phyloP scores from a whole-genome alignment of 2,329 filamentous ascomycete species.

The Diaporthe sp. region DNA sequence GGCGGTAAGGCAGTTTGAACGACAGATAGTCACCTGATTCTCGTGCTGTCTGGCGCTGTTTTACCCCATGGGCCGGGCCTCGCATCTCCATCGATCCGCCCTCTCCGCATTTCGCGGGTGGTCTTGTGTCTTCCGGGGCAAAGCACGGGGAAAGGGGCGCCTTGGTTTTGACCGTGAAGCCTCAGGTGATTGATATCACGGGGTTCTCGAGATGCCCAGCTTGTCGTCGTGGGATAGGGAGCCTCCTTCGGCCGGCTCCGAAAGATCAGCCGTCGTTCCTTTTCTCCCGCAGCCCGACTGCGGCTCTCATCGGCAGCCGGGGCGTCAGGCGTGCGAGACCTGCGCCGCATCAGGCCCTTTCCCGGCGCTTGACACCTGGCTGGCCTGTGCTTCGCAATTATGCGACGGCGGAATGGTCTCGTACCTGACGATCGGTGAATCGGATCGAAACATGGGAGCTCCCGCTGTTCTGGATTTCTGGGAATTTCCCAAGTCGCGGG shows the following conservation, averaged over 20 bases:
- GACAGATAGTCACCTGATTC: constrained; percentile 33
- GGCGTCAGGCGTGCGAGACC: not conserved
- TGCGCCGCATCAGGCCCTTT: constrained; percentile 11
- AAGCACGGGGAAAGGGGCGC: not conserved
- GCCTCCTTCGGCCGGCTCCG: constrained; percentile 29
- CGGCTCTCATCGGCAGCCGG: constrained; percentile 29
- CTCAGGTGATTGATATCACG: constrained; percentile 26
- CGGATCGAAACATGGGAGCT: constrained; percentile 35
- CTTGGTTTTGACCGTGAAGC: not conserved
- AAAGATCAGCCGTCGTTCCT: constrained; percentile 20
- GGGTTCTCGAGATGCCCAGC: not conserved
- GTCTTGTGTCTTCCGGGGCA: constrained; percentile 8
- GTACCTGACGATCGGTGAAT: constrained; percentile 37
- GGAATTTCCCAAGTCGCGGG: constrained; percentile 18
- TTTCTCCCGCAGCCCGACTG: not conserved
- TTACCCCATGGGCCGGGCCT: constrained; percentile 5
- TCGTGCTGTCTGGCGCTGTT: not conserved
- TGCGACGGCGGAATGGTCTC: constrained; percentile 29
- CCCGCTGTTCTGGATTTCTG: constrained; percentile 30
- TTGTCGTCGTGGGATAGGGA: constrained; percentile 1
- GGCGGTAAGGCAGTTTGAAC: constrained; percentile 16
- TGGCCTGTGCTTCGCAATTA: constrained; percentile 28
- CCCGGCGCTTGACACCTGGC: constrained; percentile 11
- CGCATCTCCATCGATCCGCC: not conserved
- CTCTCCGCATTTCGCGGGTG: constrained; percentile 26